These are phyloP conservation scores for Debaryomyces sp. DNA, from an alignment of 1,139 yeast genomes.

Conservation along the genomic window DNA sequence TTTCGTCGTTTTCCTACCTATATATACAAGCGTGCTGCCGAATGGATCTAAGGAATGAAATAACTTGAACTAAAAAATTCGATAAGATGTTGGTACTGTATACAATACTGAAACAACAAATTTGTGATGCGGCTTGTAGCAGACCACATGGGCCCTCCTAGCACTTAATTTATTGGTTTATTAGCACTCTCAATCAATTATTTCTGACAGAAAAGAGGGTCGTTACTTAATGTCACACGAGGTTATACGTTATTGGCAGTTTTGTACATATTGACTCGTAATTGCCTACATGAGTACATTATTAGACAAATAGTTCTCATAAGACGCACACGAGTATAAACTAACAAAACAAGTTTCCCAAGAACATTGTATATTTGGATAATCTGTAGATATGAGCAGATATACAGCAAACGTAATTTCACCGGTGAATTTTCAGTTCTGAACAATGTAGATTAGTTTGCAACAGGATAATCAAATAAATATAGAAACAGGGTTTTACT, in stretches of 20 bases:
- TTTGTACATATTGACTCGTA: neutral
- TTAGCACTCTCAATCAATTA: no score
- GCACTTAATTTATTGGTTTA: neutral
- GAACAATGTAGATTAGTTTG: neutral
- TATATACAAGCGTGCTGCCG: neutral
- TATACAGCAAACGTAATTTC: neutral
- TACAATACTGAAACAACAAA: neutral
- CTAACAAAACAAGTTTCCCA: neutral
- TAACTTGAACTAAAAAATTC: neutral
- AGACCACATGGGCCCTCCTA: conserved; percentile 1
- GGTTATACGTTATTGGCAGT: neutral
- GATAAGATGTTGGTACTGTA: neutral
- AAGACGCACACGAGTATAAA: neutral
- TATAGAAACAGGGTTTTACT: neutral
- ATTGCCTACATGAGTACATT: neutral
- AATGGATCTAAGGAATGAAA: no score
- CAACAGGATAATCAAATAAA: neutral
- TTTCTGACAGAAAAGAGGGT: neutral
- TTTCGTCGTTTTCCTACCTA: neutral
- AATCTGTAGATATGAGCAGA: neutral
- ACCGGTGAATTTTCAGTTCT: neutral
- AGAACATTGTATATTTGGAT: neutral
- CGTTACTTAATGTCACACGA: neutral
- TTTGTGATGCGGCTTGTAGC: neutral
- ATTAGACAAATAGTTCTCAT: neutral